Conservation (phyloP, 2,329 filamentous ascomycete species). For the Colletotrichum liaoningense region DNA sequence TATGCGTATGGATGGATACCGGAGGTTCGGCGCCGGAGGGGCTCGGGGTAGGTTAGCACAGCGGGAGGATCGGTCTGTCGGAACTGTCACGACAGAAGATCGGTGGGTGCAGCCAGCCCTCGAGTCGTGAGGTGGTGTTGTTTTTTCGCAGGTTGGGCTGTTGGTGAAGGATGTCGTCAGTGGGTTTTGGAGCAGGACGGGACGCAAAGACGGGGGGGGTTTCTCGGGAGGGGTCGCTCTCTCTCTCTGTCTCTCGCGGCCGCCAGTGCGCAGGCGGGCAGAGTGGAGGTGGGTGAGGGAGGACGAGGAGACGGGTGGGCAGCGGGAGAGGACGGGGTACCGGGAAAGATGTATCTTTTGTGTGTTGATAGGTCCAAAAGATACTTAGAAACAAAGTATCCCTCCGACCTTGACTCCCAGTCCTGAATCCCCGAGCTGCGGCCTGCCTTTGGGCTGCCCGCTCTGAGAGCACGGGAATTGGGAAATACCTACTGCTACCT, state of each 20-base stretch:
- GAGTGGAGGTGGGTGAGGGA: conserved; percentile 1
- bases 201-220: conserved; percentile 15
- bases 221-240: conserved; percentile 31
- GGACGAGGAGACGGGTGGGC: background rate
- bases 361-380: background rate
- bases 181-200: conserved; percentile 32
- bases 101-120: conserved; percentile 34
- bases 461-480: background rate
- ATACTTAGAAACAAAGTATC: background rate
- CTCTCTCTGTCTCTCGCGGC: conserved; percentile 8
- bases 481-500: no score
- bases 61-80: conserved; percentile 32
- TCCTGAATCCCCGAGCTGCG: background rate
- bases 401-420: background rate
- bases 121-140: conserved; percentile 29
- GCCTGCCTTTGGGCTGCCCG: background rate
- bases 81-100: conserved; percentile 34
- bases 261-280: conserved; percentile 5
- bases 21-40: conserved; percentile 29
- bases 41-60: conserved; percentile 26
- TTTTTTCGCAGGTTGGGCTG: conserved; percentile 29
- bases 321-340: background rate
- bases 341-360: background rate
- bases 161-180: conserved; percentile 36
- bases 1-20: conserved; percentile 13